phyloP scores from a whole-genome alignment of 148 eudicot genomes.

The Cornus controversa region DNA sequence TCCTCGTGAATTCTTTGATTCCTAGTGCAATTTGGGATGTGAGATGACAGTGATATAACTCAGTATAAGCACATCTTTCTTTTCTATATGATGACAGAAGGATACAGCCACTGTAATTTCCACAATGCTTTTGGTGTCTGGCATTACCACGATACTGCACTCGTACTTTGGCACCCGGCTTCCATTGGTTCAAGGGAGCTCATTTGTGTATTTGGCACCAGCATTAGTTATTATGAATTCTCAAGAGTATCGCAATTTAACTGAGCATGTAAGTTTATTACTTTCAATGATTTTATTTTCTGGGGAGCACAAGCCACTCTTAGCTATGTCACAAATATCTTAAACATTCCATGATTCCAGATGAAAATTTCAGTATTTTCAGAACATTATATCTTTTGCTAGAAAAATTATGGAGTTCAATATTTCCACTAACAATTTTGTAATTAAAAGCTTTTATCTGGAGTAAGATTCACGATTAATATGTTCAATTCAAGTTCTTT shows the following conservation, averaged over 20 bases:
- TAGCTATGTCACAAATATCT: too few relatives aligned
- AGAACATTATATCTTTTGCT: neutral
- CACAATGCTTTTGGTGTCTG: conserved; percentile 81
- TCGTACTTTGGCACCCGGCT: conserved; percentile 91
- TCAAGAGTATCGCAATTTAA: conserved; percentile 74
- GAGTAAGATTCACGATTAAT: neutral
- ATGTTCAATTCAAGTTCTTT: too few relatives aligned
- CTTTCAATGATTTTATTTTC: neutral
- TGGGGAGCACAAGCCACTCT: neutral
- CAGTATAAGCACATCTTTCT: conserved; percentile 6
- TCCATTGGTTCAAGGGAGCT: conserved; percentile 95
- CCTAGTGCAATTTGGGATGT: neutral
- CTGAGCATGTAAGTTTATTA: conserved; percentile 69
- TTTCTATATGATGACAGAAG: conserved; percentile 49
- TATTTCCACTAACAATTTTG: neutral
- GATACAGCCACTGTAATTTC: conserved; percentile 88
- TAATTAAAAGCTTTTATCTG: neutral
- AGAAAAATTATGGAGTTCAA: neutral
- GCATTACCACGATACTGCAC: conserved; percentile 81
- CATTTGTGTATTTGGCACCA: conserved; percentile 92
- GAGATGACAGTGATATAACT: neutral
- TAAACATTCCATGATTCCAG: neutral
- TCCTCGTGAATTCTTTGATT: conserved; percentile 8
- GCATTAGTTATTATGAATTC: conserved; percentile 84
- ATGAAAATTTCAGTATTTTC: neutral